phyloP scores from a whole-genome alignment of 2,329 filamentous ascomycete species.

The Xenosphaeropsis pyriputrescens region DNA sequence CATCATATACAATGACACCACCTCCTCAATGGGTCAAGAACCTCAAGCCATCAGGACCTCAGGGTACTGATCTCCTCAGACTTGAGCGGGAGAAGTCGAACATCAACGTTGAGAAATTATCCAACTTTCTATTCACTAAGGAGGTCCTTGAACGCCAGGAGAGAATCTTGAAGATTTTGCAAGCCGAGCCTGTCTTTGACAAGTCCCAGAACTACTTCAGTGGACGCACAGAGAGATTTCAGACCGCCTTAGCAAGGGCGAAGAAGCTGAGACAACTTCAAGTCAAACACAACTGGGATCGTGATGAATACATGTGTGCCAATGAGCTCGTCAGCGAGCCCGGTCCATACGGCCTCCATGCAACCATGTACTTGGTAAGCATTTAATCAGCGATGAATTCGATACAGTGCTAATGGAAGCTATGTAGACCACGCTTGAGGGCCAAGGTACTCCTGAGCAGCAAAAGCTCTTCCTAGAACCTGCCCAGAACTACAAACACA shows the following conservation, averaged over 20 bases:
- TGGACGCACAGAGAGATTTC: slow-evolving; percentile 53
- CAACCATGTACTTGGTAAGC: slow-evolving; percentile 49
- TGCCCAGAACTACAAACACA: slow-evolving; percentile 54
- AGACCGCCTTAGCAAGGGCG: slow-evolving; percentile 52
- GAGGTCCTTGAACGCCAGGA: slow-evolving; percentile 45
- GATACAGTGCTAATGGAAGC: slow-evolving; percentile 1
- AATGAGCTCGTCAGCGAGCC: slow-evolving; percentile 59
- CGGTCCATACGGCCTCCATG: slow-evolving; percentile 60
- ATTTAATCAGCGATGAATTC: neutral
- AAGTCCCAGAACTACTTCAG: slow-evolving; percentile 67
- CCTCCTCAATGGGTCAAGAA: slow-evolving; percentile 46
- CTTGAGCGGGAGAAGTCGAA: slow-evolving; percentile 54
- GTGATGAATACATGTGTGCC: slow-evolving; percentile 48
- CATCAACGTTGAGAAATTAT: slow-evolving; percentile 51
- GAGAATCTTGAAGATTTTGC: slow-evolving; percentile 46
- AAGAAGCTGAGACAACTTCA: slow-evolving; percentile 56
- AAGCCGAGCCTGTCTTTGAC: slow-evolving; percentile 57
- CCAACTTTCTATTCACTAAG: slow-evolving; percentile 54
- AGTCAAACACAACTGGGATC: slow-evolving; percentile 50
- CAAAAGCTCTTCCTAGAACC: slow-evolving; percentile 57
- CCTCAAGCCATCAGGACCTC: slow-evolving; percentile 49
- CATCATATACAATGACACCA: slow-evolving; percentile 13
- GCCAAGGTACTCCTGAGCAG: slow-evolving; percentile 61
- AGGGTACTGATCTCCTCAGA: slow-evolving; percentile 54
- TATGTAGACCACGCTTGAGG: slow-evolving; percentile 45